These are phyloP conservation scores for Collybia mongolica DNA, from an alignment of 768 basidiomycete genomes.

Conservation along the genomic window DNA sequence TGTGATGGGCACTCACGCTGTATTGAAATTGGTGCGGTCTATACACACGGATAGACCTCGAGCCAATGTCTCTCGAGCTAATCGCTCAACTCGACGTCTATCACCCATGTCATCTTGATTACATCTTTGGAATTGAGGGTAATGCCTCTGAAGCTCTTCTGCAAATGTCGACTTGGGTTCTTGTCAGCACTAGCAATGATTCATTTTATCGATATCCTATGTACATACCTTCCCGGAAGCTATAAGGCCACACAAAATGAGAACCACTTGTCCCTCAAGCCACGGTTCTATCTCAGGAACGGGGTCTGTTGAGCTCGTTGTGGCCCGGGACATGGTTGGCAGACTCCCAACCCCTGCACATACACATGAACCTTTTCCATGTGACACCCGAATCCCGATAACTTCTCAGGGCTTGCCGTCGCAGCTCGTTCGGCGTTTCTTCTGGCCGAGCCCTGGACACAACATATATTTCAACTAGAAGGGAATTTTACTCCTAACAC, in stretches of 20 bases:
- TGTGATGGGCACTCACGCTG: conserved; percentile 41
- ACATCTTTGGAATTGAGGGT: conserved; percentile 65
- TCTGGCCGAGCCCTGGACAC: too few species aligned
- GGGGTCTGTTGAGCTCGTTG: not conserved
- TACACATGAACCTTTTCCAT: not conserved
- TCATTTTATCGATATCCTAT: conserved; percentile 6
- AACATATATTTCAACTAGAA: too few species aligned
- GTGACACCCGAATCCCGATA: not conserved
- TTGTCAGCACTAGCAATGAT: not conserved
- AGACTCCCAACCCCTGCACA: not conserved
- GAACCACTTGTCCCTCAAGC: conserved; percentile 45
- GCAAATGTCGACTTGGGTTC: conserved; percentile 62
- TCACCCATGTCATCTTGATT: conserved; percentile 81
- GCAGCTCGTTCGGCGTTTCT: too few species aligned
- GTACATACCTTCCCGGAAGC: conserved; percentile 68
- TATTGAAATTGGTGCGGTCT: conserved; percentile 77
- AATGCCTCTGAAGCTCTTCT: conserved; percentile 57
- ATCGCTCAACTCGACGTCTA: conserved; percentile 60
- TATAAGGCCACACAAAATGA: conserved; percentile 74
- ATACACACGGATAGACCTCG: conserved; percentile 74
- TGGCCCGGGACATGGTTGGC: not conserved
- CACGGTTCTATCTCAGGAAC: conserved; percentile 17
- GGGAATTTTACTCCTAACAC: too few species aligned
- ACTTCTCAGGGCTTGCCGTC: not conserved
- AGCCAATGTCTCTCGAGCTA: conserved; percentile 49